Base-by-base conservation (phyloP, 2,329 filamentous ascomycete genomes). In the Exophiala sp. region DNA sequence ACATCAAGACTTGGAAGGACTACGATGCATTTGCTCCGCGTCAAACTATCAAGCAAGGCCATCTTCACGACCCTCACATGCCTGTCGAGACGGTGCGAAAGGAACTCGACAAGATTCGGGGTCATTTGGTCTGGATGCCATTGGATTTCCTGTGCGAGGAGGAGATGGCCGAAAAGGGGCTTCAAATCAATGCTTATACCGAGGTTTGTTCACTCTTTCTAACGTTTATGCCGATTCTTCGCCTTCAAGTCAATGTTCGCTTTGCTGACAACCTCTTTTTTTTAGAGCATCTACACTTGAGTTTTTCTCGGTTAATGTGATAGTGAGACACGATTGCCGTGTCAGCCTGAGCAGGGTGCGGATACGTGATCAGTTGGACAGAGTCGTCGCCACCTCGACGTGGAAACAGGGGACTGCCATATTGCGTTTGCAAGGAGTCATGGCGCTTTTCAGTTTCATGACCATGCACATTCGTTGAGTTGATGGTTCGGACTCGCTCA, bases 111-210 rank as follows among this genome's bases (percentile, higher is more conserved):
- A 76, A 84, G 63, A 81, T 97, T 59, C 83, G 82, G 70, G 91
- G 91, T 0, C 91, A 97, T 71, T 68, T 97, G 34, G 91, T 97
- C 5, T 94, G 88, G 87, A 91, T 95, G 83, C 89, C 89, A n/a
- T 67, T 97, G 62, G 80, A 89, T 39, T 97, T 95, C 65, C 68
- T 97, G 64, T 76, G 79, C 61, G 82, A 95, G 57, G 88, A 83
- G 0, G 78, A 87, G 61, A 94, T 97, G 89, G 90, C 90, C 0
- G 90, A 96, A 71, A 80, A 79, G 62, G 90, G 91, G 0, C 63
- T 97, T 67, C 83, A 89, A 68, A 81, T 97, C 34, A 97, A 97
- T 66, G 71, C 79, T 39, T 85, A 81, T 63, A 97, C 91, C 0
- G 88, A 96, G 74, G 86, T 77, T 80, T 94, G 54, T 93, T 88